A percentile compares a stretch with the other conserved stretches of the same genome.
Evolutionary conservation across 2,329 filamentous ascomycete genomes (phyloP).

Genomic region (Nakataea oryzae): DNA sequence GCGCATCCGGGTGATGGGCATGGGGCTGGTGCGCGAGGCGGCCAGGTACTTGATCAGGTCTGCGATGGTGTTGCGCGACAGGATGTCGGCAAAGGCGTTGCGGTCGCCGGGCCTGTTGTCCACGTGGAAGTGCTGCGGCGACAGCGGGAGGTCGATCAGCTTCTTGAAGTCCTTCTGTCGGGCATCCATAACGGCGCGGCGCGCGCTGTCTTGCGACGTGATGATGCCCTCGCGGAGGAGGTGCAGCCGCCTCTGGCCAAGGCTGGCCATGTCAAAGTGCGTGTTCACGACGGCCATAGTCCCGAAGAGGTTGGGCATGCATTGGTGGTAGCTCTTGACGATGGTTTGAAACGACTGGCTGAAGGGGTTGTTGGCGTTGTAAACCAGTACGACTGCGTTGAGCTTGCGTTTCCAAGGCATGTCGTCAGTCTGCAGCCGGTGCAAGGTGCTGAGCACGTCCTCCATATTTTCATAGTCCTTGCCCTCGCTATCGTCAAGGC

Average conservation of each 20-base stretch:
- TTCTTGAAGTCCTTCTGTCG: neutral
- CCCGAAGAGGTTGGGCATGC: neutral
- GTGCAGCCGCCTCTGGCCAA: neutral
- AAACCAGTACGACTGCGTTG: neutral
- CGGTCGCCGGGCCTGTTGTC: neutral
- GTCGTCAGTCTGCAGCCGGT: neutral
- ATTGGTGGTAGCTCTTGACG: neutral
- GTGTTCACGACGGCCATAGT: neutral
- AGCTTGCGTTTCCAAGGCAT: neutral
- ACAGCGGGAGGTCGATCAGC: neutral
- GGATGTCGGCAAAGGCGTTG: neutral
- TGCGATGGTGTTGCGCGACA: neutral
- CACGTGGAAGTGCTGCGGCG: neutral
- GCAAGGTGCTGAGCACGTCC: neutral
- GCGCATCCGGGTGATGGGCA: constrained; percentile 1
- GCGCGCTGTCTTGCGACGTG: neutral
- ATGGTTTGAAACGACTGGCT: neutral
- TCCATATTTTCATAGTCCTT: neutral
- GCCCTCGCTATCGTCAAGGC: neutral
- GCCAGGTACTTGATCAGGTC: neutral
- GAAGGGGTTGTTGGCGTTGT: neutral
- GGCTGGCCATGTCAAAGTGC: neutral
- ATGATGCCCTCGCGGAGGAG: neutral
- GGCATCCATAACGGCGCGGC: neutral
- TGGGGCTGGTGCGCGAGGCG: neutral